Conservation (phyloP, 805 yeast species). For the Metschnikowia kofuensis region DNA sequence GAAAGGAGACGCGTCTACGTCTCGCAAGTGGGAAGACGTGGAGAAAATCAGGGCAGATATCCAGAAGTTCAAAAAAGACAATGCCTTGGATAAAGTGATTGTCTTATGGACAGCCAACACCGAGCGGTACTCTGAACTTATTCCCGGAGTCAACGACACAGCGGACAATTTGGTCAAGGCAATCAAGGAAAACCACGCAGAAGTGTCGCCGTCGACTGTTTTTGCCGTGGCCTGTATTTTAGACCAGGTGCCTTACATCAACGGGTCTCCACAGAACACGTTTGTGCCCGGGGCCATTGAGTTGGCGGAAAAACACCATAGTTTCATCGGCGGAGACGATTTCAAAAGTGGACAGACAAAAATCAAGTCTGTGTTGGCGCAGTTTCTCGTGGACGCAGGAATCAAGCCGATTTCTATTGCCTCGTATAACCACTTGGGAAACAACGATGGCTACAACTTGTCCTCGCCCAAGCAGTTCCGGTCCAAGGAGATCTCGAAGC, state of each 20-base stretch:
- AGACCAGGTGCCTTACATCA: conserved; percentile 86
- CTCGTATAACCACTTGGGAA: conserved; percentile 93
- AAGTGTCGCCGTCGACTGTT: conserved; percentile 88
- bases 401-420: conserved; percentile 93
- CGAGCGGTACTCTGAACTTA: conserved; percentile 81
- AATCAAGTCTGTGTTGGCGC: conserved; percentile 93
- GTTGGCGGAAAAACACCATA: conserved; percentile 71
- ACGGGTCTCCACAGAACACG: conserved; percentile 97
- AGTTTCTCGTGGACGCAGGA: conserved; percentile 95
- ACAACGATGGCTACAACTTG: conserved; percentile 92
- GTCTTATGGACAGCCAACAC: conserved; percentile 98
- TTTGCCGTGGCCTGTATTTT: conserved; percentile 92
- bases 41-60: conserved; percentile 84
- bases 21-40: conserved; percentile 85
- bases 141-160: conserved; percentile 82
- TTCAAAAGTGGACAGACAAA: conserved; percentile 97
- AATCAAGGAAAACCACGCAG: conserved; percentile 75
- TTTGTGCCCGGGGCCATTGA: conserved; percentile 94
- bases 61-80: conserved; percentile 65
- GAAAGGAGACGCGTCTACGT: conserved; percentile 48
- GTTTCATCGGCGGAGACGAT: conserved; percentile 95
- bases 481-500: conserved; percentile 92
- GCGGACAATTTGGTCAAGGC: conserved; percentile 73
- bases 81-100: conserved; percentile 80
- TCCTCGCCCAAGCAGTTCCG: conserved; percentile 90